Conservation (phyloP, 73 alveolate species). For the Paramecium bursaria region DNA sequence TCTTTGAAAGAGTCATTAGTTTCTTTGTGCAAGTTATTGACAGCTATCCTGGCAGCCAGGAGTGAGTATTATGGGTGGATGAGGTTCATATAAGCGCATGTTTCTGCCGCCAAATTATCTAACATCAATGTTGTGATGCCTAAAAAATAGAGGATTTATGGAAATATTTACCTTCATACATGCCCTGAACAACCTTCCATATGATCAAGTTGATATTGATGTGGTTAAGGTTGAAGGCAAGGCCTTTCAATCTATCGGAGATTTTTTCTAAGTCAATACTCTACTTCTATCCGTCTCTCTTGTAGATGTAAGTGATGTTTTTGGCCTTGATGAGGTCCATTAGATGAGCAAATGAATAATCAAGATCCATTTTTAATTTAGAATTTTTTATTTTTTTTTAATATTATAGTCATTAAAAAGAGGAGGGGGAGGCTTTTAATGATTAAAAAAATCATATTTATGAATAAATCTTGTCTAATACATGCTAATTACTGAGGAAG, state of each 20-base stretch:
- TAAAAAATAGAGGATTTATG: neutral
- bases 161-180: slow-evolving; percentile 40
- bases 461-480: too few species aligned
- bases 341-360: slow-evolving; percentile 58
- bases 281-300: slow-evolving; percentile 55
- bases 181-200: slow-evolving; percentile 59
- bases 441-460: too few species aligned
- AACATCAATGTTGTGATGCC: slow-evolving; percentile 90
- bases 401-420: too few species aligned
- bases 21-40: slow-evolving; percentile 90
- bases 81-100: slow-evolving; percentile 85
- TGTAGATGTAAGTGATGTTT: slow-evolving; percentile 24
- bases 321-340: slow-evolving; percentile 7
- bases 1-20: slow-evolving; percentile 83
- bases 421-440: too few species aligned
- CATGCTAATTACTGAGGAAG: too few species aligned
- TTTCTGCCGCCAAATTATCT: slow-evolving; percentile 94
- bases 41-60: slow-evolving; percentile 95
- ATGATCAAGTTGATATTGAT: slow-evolving; percentile 47
- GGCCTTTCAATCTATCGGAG: slow-evolving; percentile 23
- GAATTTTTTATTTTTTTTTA: too few species aligned
- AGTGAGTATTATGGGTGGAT: slow-evolving; percentile 93
- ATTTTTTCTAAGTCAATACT: slow-evolving; percentile 30
- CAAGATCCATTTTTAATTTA: neutral
- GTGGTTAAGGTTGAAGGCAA: neutral